Conservation (phyloP, 768 basidiomycete genomes). For the Cyclocybe aegerita region DNA sequence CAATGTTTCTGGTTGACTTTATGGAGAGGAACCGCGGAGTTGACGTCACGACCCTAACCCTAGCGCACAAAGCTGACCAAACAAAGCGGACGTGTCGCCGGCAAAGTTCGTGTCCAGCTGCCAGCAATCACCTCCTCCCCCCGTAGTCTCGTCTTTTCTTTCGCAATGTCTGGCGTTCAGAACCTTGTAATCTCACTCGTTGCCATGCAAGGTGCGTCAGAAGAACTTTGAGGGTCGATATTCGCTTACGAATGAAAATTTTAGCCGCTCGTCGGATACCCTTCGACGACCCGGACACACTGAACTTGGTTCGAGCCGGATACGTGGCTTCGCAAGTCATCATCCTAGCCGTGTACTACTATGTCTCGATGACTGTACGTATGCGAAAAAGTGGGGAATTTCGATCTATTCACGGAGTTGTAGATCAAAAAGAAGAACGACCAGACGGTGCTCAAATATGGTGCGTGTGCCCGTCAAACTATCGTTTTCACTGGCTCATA, state of each 20-base stretch:
- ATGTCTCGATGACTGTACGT: constrained; percentile 68
- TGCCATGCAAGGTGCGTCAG: constrained; percentile 78
- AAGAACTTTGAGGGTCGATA: neutral
- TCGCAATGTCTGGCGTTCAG: constrained; percentile 49
- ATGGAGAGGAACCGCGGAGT: too few relatives aligned
- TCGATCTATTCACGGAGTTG: too few relatives aligned
- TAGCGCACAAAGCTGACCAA: too few relatives aligned
- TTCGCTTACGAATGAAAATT: constrained; percentile 1
- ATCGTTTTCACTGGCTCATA: constrained; percentile 3
- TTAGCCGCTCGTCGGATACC: constrained; percentile 88
- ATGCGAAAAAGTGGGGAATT: too few relatives aligned
- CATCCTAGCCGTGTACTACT: constrained; percentile 79
- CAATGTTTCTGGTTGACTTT: too few relatives aligned
- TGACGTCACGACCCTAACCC: too few relatives aligned
- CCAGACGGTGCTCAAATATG: constrained; percentile 94
- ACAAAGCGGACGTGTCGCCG: too few relatives aligned
- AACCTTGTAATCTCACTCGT: constrained; percentile 90
- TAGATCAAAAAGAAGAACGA: constrained; percentile 96
- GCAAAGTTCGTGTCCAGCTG: too few relatives aligned
- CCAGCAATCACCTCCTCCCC: too few relatives aligned
- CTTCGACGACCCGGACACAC: constrained; percentile 83
- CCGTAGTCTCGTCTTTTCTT: too few relatives aligned
- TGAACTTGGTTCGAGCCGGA: constrained; percentile 80
- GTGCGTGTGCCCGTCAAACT: constrained; percentile 37
- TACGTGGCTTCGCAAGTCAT: constrained; percentile 77